Evolutionary conservation across 2,329 filamentous ascomycete species (phyloP), one percentile per base, ranked within the genome.

Genomic region (Trichophyton verrucosum): DNA sequence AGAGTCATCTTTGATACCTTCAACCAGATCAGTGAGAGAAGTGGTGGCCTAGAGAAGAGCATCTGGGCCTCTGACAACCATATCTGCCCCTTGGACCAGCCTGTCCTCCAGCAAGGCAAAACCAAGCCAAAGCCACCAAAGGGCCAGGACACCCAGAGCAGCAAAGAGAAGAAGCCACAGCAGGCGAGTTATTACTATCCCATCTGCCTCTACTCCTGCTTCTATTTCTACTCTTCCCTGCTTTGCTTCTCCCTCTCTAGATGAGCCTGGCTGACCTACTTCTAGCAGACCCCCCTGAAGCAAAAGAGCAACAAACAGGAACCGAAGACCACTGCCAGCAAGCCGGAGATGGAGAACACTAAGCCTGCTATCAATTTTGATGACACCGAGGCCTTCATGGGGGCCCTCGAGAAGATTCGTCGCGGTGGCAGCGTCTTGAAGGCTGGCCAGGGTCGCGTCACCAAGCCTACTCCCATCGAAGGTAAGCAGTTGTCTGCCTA

Each of bases 21-120:
- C 24, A 60, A 64, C n/a, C 30, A 61, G 58, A 47, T 64, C 40
- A 61, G 59, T 30, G 51, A 53, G n/a, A 47, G 46, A 8, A 57
- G 56, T 8, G 49, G 60, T n/a, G 64, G 62, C 2, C 56, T 65
- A 4, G 61, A 61, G 30, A 53, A 27, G 3, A 65, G 64, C 57
- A 59, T 58, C 6, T 65, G 64, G 64, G 64, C 64, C 20, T 22
- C n/a, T 22, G 55, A 11, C 27, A 53, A 49, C 42, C 44, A 13
- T 13, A 20, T 44, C 53, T 51, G 17, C 49, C 36, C 49, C 8
- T 27, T 55, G 11, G 9, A 24, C 8, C 9, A 36, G 27, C 49
- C 49, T 36, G 49, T 33, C 13, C 49, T 53, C 27, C 15, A 53
- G 11, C 49, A 55, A 24, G 49, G 24, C 24, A 55, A 55, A 55